Base-by-base conservation (phyloP, 352 stramenopile genomes). In the Blastocystis sp. region DNA sequence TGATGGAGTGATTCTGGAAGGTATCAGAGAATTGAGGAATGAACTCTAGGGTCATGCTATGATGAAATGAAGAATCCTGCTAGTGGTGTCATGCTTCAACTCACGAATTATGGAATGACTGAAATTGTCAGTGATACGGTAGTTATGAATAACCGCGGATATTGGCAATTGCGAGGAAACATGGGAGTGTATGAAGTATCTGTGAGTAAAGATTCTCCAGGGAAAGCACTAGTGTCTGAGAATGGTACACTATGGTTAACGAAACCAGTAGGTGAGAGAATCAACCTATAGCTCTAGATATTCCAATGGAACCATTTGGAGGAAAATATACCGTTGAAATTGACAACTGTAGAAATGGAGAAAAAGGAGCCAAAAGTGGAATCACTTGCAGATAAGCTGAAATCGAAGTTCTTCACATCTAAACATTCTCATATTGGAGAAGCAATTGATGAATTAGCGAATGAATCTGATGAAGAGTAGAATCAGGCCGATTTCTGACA, bases 61-160 rank as follows among this genome's bases (percentile, higher is more conserved):
- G 16, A 87, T 43, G 27, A 24, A 19, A 16, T 9, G 43, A 1
- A 39, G 2, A 88, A 90, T 11, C 92, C 94, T 32, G 93, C 94
- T 0, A 94, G 96, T 61, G 94, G 94, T 0, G 90, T 98, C 12
- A 94, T 97, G 88, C 87, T 98, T 27, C 89, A 95, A 35, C 90
- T 97, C 58, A 42, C 5, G 1, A 4, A 78, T 0, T 43, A 66
- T 16, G 29, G 29, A 0, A 21, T 49, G 9, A n/a, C 12, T 11
- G 37, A 14, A 16, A 54, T 71, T 24, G 43, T 29, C 21, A 83
- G 74, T 29, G 97, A 99, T 88, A 99, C 97, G 16, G 88, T 99
- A 2, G 96, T 99, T 21, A 99, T 99, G 97, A 96, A 97, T 88
- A 99, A 98, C 90, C 89, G 97, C 39, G 97, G 96, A 16, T 99